Evolutionary conservation across 78 protist genomes (phyloP).

Genomic region (Dictyostelium purpureum): DNA sequence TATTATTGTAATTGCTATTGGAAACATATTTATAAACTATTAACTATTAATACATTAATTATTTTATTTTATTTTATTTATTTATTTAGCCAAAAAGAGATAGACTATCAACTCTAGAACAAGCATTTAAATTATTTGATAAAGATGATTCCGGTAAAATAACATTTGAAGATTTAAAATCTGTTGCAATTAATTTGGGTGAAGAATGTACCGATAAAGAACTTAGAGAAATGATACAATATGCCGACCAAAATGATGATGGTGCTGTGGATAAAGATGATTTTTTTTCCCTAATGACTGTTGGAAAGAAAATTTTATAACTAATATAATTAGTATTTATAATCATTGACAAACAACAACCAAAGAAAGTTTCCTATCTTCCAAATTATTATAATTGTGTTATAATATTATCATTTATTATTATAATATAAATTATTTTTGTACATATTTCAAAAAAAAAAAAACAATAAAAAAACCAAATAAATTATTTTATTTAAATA

Average conservation of each 20-base stretch:
- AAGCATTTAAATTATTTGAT: constrained; percentile 67
- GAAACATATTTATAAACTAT: background rate
- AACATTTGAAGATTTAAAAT: constrained; percentile 47
- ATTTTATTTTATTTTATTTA: background rate
- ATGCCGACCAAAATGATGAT: constrained; percentile 58
- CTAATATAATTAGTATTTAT: too few relatives aligned
- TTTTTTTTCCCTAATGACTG: constrained; percentile 8
- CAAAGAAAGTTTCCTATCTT: too few relatives aligned
- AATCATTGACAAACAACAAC: too few relatives aligned
- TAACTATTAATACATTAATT: background rate
- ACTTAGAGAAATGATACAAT: constrained; percentile 33
- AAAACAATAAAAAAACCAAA: too few relatives aligned
- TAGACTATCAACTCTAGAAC: constrained; percentile 33
- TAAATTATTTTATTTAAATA: too few relatives aligned
- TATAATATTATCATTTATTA: too few relatives aligned
- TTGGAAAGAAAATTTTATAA: background rate
- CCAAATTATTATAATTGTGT: too few relatives aligned
- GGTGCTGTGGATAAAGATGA: constrained; percentile 41
- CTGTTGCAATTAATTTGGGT: constrained; percentile 36
- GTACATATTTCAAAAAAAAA: too few relatives aligned
- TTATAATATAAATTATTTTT: too few relatives aligned
- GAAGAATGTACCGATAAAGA: constrained; percentile 56
- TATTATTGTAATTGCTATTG: background rate
- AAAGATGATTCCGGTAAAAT: constrained; percentile 58
- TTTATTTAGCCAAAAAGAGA: constrained; percentile 47